Evolutionary conservation across 208 protist genomes (phyloP).

Genomic region (Leishmania arabica): DNA sequence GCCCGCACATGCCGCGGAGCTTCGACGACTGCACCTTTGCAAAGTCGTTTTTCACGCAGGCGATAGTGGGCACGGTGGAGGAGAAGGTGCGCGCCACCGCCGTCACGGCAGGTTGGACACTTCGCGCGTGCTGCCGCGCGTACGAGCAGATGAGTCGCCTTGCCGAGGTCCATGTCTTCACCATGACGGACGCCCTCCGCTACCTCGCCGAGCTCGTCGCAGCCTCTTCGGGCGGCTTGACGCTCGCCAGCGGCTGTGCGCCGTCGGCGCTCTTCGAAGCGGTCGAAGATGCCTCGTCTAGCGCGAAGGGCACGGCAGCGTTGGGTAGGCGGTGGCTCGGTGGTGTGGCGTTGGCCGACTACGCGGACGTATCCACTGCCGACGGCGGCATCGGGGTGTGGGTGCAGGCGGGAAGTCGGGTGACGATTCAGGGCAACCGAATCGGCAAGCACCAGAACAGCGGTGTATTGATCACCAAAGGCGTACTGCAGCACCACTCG

Average conservation of each 20-base stretch:
- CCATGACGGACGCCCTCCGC: conserved; percentile 50
- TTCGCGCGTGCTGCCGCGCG: conserved; percentile 19
- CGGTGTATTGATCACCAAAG: conserved; percentile 62
- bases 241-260: conserved; percentile 47
- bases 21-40: conserved; percentile 39
- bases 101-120: not conserved
- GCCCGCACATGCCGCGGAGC: conserved; percentile 46
- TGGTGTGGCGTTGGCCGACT: conserved; percentile 43
- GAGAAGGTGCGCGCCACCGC: not conserved
- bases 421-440: conserved; percentile 46
- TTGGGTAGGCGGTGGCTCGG: conserved; percentile 21
- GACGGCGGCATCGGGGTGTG: conserved; percentile 86
- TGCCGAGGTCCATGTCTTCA: conserved; percentile 45
- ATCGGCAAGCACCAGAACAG: conserved; percentile 58
- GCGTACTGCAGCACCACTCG: conserved; percentile 58
- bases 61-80: conserved; percentile 5
- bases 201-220: conserved; percentile 58
- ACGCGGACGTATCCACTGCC: conserved; percentile 54
- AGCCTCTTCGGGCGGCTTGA: conserved; percentile 54
- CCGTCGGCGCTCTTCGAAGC: conserved; percentile 26
- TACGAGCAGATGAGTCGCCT: conserved; percentile 52
- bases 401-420: conserved; percentile 67
- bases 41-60: conserved; percentile 20
- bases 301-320: not conserved
- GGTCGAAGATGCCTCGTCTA: too few species aligned